These are phyloP conservation scores for Torrubiellomyces zombiae DNA, from an alignment of 2,329 filamentous ascomycete genomes.

Conservation along the genomic window DNA sequence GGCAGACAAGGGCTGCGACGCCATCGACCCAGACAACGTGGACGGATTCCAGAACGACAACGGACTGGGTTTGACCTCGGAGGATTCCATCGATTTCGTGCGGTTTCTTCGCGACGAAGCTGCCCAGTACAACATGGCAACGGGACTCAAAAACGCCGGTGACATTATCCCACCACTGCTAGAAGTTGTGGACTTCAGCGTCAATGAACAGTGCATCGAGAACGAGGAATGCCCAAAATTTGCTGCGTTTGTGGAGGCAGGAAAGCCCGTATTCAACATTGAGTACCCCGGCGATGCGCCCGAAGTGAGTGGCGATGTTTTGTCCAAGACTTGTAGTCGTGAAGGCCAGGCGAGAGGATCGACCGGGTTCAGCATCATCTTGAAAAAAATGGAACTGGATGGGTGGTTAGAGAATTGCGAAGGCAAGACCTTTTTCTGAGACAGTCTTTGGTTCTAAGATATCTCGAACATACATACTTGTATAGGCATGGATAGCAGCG, in stretches of 20 bases:
- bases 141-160: constrained; percentile 54
- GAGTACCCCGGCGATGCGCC: constrained; percentile 44
- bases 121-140: constrained; percentile 34
- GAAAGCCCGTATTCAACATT: constrained; percentile 57
- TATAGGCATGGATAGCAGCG: too few relatives aligned
- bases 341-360: constrained; percentile 21
- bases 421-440: constrained; percentile 13
- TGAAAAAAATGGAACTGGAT: constrained; percentile 49
- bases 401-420: constrained; percentile 44
- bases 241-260: constrained; percentile 36
- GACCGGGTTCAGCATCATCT: constrained; percentile 41
- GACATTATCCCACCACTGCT: constrained; percentile 35
- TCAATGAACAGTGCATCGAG: constrained; percentile 54
- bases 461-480: too few relatives aligned
- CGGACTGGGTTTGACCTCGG: constrained; percentile 39
- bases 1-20: constrained; percentile 45
- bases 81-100: constrained; percentile 41
- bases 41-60: constrained; percentile 51
- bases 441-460: too few relatives aligned
- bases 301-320: constrained; percentile 18
- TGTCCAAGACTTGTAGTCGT: constrained; percentile 29
- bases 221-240: constrained; percentile 43
- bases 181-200: constrained; percentile 41
- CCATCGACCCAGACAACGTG: constrained; percentile 55
- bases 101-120: constrained; percentile 41